phyloP scores from a whole-genome alignment of 345 rosid species.

The Euphorbia tirucalli region DNA sequence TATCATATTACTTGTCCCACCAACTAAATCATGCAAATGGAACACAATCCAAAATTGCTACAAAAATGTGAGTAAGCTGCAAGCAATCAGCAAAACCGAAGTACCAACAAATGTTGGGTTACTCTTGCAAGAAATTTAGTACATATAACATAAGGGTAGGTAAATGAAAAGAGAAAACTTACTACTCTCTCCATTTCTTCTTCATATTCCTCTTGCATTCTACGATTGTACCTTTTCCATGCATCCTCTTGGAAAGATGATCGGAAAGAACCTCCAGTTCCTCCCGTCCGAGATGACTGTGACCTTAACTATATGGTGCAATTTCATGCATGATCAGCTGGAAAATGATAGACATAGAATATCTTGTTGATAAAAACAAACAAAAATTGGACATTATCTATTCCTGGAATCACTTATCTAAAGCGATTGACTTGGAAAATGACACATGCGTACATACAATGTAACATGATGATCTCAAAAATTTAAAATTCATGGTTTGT shows the following conservation, averaged over 20 bases:
- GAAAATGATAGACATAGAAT: too few relatives aligned
- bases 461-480: not conserved
- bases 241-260: slow-evolving; percentile 80
- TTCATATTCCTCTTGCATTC: slow-evolving; percentile 94
- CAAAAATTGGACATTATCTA: not conserved
- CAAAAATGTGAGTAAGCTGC: not conserved
- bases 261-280: slow-evolving; percentile 58
- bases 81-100: not conserved
- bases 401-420: not conserved
- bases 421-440: not conserved
- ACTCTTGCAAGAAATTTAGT: not conserved
- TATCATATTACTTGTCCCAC: not conserved
- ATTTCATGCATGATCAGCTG: slow-evolving; percentile 30
- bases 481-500: not conserved
- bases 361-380: not conserved
- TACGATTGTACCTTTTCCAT: slow-evolving; percentile 77
- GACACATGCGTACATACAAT: too few relatives aligned
- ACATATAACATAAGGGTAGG: not conserved
- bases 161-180: slow-evolving; percentile 28
- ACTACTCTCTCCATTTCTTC: slow-evolving; percentile 98
- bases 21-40: not conserved
- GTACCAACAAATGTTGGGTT: not conserved
- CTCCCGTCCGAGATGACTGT: slow-evolving; percentile 49
- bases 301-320: slow-evolving; percentile 57
- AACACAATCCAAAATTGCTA: not conserved